A percentile compares a stretch with the other conserved stretches of the same genome.
Evolutionary conservation across 805 yeast species (phyloP).

Genomic region (Kodamaea kakaduensis): DNA sequence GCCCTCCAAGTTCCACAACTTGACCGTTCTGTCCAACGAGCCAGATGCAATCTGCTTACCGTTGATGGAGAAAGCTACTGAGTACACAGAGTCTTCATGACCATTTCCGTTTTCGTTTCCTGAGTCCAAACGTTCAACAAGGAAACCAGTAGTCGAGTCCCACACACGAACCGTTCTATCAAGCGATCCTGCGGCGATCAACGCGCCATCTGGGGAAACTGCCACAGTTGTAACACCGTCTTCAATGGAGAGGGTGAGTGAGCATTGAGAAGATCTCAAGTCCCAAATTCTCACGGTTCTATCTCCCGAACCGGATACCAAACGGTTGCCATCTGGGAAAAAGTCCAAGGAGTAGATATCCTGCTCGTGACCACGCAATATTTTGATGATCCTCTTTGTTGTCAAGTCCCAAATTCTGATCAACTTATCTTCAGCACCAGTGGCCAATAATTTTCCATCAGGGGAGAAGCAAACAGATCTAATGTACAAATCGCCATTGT

Average conservation of each 20-base stretch:
- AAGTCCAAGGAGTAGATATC: constrained; percentile 94
- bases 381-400: constrained; percentile 77
- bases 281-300: constrained; percentile 97
- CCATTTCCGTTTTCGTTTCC: constrained; percentile 88
- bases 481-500: constrained; percentile 79
- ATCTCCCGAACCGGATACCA: constrained; percentile 95
- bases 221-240: constrained; percentile 99
- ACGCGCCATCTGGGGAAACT: constrained; percentile 89
- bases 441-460: constrained; percentile 85
- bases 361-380: constrained; percentile 92
- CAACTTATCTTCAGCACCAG: constrained; percentile 87
- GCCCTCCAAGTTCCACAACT: constrained; percentile 87
- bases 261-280: constrained; percentile 81
- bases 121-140: constrained; percentile 87
- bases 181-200: constrained; percentile 93
- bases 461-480: constrained; percentile 96
- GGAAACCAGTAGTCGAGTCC: constrained; percentile 90
- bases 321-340: constrained; percentile 88
- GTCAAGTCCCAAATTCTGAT: constrained; percentile 96
- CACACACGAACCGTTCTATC: constrained; percentile 95
- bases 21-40: constrained; percentile 91
- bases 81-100: constrained; percentile 92
- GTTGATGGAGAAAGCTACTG: constrained; percentile 87
- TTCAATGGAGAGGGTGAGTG: constrained; percentile 83
- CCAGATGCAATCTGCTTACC: constrained; percentile 93